Percentiles rank a stretch among this genome's conserved stretches.
Conservation (phyloP, 108 stramenopile genomes). For the Cafeteria roenbergensis region DNA sequence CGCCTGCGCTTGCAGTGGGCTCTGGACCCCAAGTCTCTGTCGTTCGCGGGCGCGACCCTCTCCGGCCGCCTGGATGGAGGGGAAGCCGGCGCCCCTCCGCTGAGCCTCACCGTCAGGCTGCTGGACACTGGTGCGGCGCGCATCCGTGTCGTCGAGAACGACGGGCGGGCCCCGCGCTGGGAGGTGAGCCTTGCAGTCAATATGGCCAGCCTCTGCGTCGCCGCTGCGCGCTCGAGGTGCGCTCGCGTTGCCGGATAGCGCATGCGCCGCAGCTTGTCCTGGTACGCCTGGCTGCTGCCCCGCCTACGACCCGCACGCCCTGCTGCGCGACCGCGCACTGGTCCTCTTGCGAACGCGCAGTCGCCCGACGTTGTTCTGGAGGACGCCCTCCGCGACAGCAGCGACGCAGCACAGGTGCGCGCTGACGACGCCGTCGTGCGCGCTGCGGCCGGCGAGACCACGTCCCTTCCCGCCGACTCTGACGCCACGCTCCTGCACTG, state of each 20-base stretch:
- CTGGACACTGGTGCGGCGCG: not conserved
- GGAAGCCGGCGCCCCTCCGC: no score
- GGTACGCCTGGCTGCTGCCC: no score
- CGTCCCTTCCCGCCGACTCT: not conserved
- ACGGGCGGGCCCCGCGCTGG: not conserved
- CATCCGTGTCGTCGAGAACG: not conserved
- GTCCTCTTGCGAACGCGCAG: not conserved
- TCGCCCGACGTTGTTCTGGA: not conserved
- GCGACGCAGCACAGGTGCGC: not conserved
- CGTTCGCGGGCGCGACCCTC: not conserved
- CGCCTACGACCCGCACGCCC: not conserved
- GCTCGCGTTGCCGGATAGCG: not conserved
- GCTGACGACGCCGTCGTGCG: slow-evolving; percentile 7
- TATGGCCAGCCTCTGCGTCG: not conserved
- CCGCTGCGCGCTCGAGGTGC: not conserved
- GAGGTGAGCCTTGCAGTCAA: no score
- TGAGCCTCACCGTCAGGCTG: not conserved
- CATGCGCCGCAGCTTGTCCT: no score
- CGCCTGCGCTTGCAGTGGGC: not conserved
- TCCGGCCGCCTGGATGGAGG: not conserved
- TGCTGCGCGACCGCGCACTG: not conserved
- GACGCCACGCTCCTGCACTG: not conserved
- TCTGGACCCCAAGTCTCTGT: not conserved
- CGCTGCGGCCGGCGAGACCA: not conserved
- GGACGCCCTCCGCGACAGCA: not conserved